Conservation (phyloP, 179 eudicot genomes). For the Drosera spatulata region DNA sequence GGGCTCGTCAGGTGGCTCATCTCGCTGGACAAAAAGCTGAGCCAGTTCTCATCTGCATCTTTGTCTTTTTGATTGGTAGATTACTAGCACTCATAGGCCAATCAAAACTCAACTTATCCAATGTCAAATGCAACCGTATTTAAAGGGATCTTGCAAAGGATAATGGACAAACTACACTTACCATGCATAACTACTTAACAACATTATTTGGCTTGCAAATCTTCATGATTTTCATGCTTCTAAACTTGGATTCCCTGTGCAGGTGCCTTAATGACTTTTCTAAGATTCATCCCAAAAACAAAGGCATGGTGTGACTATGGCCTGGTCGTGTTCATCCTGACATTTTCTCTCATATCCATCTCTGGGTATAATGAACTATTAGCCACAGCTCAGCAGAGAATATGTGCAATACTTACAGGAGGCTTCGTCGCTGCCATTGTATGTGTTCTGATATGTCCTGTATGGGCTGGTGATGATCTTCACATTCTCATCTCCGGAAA, state of each 20-base stretch:
- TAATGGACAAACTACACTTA: no score
- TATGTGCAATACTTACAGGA: constrained; percentile 26
- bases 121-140: neutral
- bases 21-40: neutral
- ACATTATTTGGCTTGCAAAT: no score
- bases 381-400: constrained; percentile 18
- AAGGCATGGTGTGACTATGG: constrained; percentile 33
- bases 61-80: neutral
- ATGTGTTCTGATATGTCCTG: constrained; percentile 20
- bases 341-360: constrained; percentile 26
- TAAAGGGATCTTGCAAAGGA: neutral
- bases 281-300: constrained; percentile 24
- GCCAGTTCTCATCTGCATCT: neutral
- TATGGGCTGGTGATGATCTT: constrained; percentile 39
- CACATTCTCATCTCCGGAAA: constrained; percentile 13
- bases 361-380: constrained; percentile 28
- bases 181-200: no score
- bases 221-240: no score
- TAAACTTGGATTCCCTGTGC: neutral
- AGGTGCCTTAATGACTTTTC: constrained; percentile 26
- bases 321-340: constrained; percentile 24
- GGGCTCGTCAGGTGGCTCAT: neutral
- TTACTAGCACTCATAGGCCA: neutral
- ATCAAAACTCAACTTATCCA: neutral
- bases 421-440: constrained; percentile 17